These are phyloP conservation scores for Magnaporthiopsis incrustans DNA, from an alignment of 2,329 filamentous ascomycete genomes.

Conservation along the genomic window DNA sequence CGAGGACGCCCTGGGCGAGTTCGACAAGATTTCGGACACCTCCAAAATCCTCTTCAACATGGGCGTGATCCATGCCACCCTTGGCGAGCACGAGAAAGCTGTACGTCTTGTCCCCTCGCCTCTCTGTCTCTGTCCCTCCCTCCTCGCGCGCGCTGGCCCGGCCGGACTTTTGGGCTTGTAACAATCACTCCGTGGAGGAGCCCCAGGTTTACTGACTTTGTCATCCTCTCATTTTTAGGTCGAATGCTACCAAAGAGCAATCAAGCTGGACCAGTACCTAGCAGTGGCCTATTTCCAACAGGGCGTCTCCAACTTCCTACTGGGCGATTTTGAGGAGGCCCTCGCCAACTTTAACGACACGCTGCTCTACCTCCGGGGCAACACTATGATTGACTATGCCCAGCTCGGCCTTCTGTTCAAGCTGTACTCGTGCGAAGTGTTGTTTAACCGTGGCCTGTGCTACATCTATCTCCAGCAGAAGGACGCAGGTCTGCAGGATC, in stretches of 20 bases:
- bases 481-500: constrained; percentile 82
- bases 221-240: constrained; percentile 49
- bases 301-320: constrained; percentile 93
- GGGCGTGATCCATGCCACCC: constrained; percentile 92
- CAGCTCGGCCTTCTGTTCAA: constrained; percentile 94
- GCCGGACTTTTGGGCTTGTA: neutral
- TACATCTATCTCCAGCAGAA: constrained; percentile 95
- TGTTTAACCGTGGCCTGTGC: constrained; percentile 95
- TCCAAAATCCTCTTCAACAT: constrained; percentile 99
- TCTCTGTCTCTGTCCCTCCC: constrained; percentile 13
- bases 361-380: constrained; percentile 84
- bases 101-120: constrained; percentile 44
- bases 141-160: neutral
- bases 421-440: constrained; percentile 91
- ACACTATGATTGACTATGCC: constrained; percentile 96
- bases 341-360: constrained; percentile 99
- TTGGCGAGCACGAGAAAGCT: constrained; percentile 92
- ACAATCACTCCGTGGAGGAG: too few species aligned
- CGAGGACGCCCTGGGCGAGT: constrained; percentile 76
- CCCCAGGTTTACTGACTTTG: constrained; percentile 11
- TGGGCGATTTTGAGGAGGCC: constrained; percentile 95
- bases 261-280: constrained; percentile 86
- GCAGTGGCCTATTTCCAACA: constrained; percentile 98
- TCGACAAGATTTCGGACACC: constrained; percentile 83
- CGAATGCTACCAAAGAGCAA: constrained; percentile 87